These are phyloP conservation scores for Boletus speciosus DNA, from an alignment of 768 basidiomycete species.

Conservation along the genomic window DNA sequence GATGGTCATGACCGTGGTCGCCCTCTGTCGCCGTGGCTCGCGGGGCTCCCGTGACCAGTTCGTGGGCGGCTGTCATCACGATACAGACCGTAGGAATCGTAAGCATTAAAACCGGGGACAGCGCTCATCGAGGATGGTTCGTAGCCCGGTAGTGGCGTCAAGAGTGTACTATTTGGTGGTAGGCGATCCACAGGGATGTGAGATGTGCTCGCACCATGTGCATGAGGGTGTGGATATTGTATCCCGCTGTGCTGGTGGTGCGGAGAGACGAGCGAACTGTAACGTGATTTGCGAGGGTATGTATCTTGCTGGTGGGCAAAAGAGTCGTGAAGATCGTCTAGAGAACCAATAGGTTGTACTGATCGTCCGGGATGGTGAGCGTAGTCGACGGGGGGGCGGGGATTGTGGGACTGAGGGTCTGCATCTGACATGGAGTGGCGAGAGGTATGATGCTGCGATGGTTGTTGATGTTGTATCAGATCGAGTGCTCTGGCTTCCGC, in stretches of 20 bases:
- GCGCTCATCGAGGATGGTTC: constrained; percentile 37
- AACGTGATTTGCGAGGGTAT: constrained; percentile 28
- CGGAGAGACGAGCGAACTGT: constrained; percentile 17
- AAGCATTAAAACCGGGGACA: constrained; percentile 12
- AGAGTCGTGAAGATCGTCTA: constrained; percentile 22
- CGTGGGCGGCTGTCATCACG: constrained; percentile 39
- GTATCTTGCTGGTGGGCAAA: constrained; percentile 14
- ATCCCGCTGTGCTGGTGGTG: constrained; percentile 13
- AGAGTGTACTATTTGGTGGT: constrained; percentile 61
- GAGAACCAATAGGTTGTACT: constrained; percentile 1
- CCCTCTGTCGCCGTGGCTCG: constrained; percentile 22
- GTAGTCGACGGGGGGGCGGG: constrained; percentile 23
- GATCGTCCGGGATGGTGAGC: constrained; percentile 26
- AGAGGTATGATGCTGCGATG: constrained; percentile 21
- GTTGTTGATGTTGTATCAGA: constrained; percentile 12
- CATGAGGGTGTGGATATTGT: constrained; percentile 25
- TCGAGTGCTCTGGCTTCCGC: constrained; percentile 26
- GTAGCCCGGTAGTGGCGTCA: constrained; percentile 68
- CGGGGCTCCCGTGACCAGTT: constrained; percentile 35
- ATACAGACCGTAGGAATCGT: constrained; percentile 36
- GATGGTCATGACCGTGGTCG: constrained; percentile 16
- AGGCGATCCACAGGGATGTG: constrained; percentile 39
- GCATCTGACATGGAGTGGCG: constrained; percentile 27
- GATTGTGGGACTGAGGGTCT: constrained; percentile 18
- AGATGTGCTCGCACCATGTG: constrained; percentile 20